Evolutionary conservation across 139 green algal genomes (phyloP), one percentile per base, ranked within the genome.

Genomic region (Chlamydomonas sp.): DNA sequence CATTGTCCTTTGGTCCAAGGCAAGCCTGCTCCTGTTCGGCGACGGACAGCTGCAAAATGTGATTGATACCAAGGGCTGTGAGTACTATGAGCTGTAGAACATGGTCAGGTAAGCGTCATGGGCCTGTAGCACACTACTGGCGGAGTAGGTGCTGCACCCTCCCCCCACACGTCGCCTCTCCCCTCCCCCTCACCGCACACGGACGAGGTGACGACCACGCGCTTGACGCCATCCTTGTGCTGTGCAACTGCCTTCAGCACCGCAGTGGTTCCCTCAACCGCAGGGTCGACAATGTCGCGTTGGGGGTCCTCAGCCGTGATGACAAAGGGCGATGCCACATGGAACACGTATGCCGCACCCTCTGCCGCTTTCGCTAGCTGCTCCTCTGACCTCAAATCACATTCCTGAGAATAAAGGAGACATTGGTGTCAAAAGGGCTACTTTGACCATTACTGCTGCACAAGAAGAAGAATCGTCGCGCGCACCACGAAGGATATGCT

Each of bases 201-300:
- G 3, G 91, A 95, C 0, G 92, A 96, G 0, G 95, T 97, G 17
- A 97, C 79, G 2, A 97, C 87, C 0, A 97, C 93, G 6, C 94
- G 91, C 71, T 85, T 87, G 9, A 96, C 69, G 58, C 74, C 89
- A 18, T 64, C 83, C 71, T 92, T 93, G 80, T 87, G 87, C 49
- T 87, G 93, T 20, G 89, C 90, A 1, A 87, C 95, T n/a, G 90
- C 79, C 2, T 67, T 63, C 76, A 98, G 85, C 57, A 98, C 93
- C 67, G 95, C 94, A 0, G 63, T 73, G 6, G 93, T 96, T 72
- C 93, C 95, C 12, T 93, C 31, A 17, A 97, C 88, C 12, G 95
- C 95, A 0, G 93, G 94, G 4, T 95, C 88, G 1, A 97, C 79
- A 71, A 97, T 78, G 63, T 96, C 89, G 12, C 83, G 78, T 58